Percentiles rank a stretch among this genome's conserved stretches.
Conservation (phyloP, 1,139 yeast genomes). For the Entelexis sorbosivorans region DNA sequence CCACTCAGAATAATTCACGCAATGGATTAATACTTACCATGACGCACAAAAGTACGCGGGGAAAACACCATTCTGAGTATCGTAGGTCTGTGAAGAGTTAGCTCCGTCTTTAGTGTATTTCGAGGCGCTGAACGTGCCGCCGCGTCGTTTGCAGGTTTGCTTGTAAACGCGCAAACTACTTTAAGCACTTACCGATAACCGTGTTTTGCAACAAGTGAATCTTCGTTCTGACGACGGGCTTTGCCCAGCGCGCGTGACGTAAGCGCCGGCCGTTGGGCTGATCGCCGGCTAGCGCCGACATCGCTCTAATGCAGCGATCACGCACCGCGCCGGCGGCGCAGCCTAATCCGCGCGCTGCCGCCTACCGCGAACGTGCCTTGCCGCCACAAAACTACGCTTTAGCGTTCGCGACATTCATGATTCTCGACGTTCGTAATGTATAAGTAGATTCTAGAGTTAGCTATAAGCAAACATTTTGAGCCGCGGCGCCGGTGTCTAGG, state of each 20-base stretch:
- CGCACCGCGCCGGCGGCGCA: background rate
- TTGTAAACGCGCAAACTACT: too few species aligned
- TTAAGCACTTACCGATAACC: background rate
- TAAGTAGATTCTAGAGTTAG: background rate
- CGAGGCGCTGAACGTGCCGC: background rate
- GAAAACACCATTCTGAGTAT: conserved; percentile 1
- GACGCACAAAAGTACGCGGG: conserved; percentile 8
- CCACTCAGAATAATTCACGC: background rate
- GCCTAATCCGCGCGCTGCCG: too few species aligned
- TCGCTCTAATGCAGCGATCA: background rate
- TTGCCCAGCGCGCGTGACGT: background rate
- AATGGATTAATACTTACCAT: background rate
- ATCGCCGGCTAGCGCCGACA: background rate
- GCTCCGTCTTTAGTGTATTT: background rate
- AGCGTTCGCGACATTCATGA: too few species aligned
- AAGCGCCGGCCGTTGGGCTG: background rate
- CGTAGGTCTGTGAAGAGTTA: background rate
- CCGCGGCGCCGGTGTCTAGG: background rate
- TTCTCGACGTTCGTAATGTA: too few species aligned
- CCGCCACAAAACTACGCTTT: too few species aligned
- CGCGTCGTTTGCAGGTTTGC: too few species aligned
- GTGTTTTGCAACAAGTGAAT: background rate
- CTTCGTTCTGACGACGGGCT: background rate
- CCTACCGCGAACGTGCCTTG: too few species aligned
- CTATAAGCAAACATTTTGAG: background rate